These are phyloP conservation scores for Phyllachora maydis DNA, from an alignment of 2,329 filamentous ascomycete species.

Conservation along the genomic window DNA sequence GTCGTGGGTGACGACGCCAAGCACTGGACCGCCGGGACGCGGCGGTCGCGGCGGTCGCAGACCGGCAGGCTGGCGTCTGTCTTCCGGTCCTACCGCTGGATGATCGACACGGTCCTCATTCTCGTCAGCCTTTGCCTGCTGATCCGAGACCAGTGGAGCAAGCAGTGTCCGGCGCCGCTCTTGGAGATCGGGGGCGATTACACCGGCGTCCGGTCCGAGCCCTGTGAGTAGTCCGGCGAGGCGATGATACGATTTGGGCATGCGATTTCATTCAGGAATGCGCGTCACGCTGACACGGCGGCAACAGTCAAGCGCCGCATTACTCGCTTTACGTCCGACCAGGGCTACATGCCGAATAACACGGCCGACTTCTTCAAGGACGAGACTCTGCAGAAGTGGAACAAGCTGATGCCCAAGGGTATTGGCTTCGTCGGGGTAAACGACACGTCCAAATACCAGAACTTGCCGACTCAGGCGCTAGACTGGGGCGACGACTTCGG, in stretches of 20 bases:
- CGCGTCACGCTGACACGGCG: too few relatives aligned
- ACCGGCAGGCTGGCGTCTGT: constrained; percentile 6
- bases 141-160: constrained; percentile 11
- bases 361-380: constrained; percentile 15
- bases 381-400: constrained; percentile 13
- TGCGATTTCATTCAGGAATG: too few relatives aligned
- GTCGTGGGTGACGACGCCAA: constrained; percentile 18
- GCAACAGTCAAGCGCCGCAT: constrained; percentile 11
- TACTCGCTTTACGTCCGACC: constrained; percentile 12
- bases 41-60: constrained; percentile 7
- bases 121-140: constrained; percentile 16
- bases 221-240: constrained; percentile 8
- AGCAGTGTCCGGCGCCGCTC: constrained; percentile 5
- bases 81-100: constrained; percentile 14
- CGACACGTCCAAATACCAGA: constrained; percentile 14
- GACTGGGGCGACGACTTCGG: constrained; percentile 12
- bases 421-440: constrained; percentile 16
- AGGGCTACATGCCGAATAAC: constrained; percentile 14
- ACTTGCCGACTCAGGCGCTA: constrained; percentile 13
- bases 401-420: constrained; percentile 14
- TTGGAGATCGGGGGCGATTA: constrained; percentile 15
- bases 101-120: constrained; percentile 16
- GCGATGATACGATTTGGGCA: too few relatives aligned
- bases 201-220: constrained; percentile 13
- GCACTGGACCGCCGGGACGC: constrained; percentile 11